phyloP scores from a whole-genome alignment of 2,329 filamentous ascomycete genomes.

The Westerdykella aurantiaca region DNA sequence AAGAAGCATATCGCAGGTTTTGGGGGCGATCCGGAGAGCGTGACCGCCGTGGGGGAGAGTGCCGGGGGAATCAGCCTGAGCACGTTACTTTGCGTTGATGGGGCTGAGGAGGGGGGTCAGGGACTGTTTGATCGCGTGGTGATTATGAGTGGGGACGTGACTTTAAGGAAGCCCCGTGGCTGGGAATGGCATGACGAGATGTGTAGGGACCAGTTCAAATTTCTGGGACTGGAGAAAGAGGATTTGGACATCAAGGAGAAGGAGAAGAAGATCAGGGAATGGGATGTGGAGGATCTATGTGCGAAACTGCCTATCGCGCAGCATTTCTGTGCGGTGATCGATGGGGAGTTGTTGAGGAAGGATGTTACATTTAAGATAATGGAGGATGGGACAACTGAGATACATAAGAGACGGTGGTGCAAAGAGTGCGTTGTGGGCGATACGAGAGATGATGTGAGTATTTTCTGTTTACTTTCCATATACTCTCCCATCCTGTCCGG shows the following conservation, averaged over 20 bases:
- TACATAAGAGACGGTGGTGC: constrained; percentile 43
- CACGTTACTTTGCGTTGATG: constrained; percentile 22
- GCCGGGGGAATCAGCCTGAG: constrained; percentile 39
- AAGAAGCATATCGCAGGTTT: constrained; percentile 36
- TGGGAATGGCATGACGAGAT: constrained; percentile 22
- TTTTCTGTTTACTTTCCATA: not conserved
- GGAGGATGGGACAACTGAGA: constrained; percentile 8
- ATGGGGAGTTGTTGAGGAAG: constrained; percentile 18
- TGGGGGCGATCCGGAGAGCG: constrained; percentile 35
- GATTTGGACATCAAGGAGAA: constrained; percentile 7
- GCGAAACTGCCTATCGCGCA: constrained; percentile 22
- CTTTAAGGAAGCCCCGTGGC: constrained; percentile 23
- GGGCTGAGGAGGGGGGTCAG: constrained; percentile 9
- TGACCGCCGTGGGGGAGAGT: constrained; percentile 43
- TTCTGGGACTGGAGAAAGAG: constrained; percentile 11
- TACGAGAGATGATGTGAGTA: constrained; percentile 42
- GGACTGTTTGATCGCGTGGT: constrained; percentile 23
- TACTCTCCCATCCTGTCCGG: not conserved
- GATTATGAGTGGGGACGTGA: constrained; percentile 28
- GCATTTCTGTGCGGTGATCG: constrained; percentile 20
- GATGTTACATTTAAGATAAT: constrained; percentile 14
- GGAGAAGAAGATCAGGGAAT: constrained; percentile 11
- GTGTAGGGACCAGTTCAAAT: constrained; percentile 19
- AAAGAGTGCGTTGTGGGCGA: constrained; percentile 44
- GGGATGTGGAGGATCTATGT: constrained; percentile 15